These are phyloP conservation scores for Nemania sp. DNA, from an alignment of 2,329 filamentous ascomycete genomes.

Conservation along the genomic window DNA sequence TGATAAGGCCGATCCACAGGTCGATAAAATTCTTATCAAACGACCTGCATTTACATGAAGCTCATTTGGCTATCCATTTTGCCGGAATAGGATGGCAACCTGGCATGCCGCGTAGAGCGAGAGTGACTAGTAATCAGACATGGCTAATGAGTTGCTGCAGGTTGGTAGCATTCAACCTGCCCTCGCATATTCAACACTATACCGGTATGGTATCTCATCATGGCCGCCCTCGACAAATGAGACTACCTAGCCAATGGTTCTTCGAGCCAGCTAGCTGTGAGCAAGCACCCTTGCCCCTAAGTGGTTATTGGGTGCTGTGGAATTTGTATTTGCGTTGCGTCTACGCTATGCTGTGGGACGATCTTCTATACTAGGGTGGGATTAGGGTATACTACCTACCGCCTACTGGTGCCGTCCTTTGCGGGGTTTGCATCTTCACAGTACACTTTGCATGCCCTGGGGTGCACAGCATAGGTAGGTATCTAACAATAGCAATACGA, in stretches of 20 bases:
- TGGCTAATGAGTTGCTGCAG: constrained; percentile 27
- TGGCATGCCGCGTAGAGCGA: constrained; percentile 21
- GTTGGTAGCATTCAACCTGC: constrained; percentile 19
- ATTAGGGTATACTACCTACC: not conserved
- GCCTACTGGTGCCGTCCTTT: constrained; percentile 3
- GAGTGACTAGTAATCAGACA: constrained; percentile 14
- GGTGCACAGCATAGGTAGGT: constrained; percentile 34
- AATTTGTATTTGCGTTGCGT: constrained; percentile 22
- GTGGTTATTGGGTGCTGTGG: constrained; percentile 27
- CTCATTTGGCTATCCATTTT: constrained; percentile 28
- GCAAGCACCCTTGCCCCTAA: constrained; percentile 37
- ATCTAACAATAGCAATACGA: constrained; percentile 24
- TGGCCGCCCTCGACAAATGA: constrained; percentile 11
- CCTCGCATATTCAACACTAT: not conserved
- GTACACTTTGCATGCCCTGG: not conserved
- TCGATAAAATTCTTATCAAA: constrained; percentile 20
- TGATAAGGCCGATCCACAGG: constrained; percentile 10
- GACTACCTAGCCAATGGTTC: constrained; percentile 24
- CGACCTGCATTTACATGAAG: constrained; percentile 20
- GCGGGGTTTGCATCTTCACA: constrained; percentile 30
- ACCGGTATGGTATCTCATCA: constrained; percentile 13
- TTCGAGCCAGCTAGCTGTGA: constrained; percentile 34
- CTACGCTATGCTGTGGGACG: constrained; percentile 12
- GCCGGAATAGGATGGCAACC: constrained; percentile 25
- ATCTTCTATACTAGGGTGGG: constrained; percentile 12